Evolutionary conservation across 2,329 filamentous ascomycete species (phyloP).

Genomic region (Rugonectria rugulosa): DNA sequence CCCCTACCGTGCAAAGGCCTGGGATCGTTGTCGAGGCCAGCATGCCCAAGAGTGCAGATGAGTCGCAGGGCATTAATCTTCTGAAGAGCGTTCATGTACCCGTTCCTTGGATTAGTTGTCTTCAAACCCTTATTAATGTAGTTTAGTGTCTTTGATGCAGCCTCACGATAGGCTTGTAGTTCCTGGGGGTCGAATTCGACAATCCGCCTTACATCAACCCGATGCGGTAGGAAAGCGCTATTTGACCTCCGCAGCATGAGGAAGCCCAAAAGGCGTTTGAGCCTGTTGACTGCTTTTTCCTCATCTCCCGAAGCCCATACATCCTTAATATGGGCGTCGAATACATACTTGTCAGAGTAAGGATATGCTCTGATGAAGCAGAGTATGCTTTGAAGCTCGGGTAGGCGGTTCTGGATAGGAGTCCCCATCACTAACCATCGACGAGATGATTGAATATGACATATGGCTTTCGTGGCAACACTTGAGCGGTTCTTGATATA

Average conservation of each 20-base stretch:
- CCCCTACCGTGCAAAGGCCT: too few species aligned
- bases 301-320: background rate
- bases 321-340: background rate
- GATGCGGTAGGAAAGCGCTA: background rate
- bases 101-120: background rate
- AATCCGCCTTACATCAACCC: background rate
- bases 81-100: background rate
- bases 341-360: background rate
- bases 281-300: background rate
- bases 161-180: background rate
- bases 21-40: background rate
- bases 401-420: background rate
- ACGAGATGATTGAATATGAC: background rate
- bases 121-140: background rate
- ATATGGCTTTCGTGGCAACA: background rate
- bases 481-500: background rate
- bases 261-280: background rate
- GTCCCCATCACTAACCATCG: background rate
- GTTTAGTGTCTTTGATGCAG: background rate
- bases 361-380: background rate
- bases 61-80: slow-evolving; percentile 3
- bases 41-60: background rate
- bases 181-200: background rate
- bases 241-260: slow-evolving; percentile 1
- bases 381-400: slow-evolving; percentile 3